These are phyloP conservation scores for Dipodascopsis uninucleata DNA, from an alignment of 805 yeast species.

Conservation along the genomic window DNA sequence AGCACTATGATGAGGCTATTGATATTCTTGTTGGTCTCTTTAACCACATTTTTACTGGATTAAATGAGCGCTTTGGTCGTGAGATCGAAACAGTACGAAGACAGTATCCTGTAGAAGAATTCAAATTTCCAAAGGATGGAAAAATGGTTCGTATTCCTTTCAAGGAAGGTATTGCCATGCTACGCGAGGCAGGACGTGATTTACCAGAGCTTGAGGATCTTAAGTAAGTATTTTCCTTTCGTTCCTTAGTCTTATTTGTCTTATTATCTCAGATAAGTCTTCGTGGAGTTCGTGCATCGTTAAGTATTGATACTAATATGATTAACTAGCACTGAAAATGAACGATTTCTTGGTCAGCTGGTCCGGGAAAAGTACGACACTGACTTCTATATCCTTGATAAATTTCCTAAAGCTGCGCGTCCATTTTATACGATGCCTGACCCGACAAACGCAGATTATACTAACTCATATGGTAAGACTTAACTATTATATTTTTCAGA, in stretches of 20 bases:
- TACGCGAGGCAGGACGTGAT: slow-evolving; percentile 81
- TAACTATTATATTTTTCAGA: too few species aligned
- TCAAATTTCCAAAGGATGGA: slow-evolving; percentile 88
- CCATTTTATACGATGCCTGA: slow-evolving; percentile 99
- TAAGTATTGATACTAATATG: not conserved
- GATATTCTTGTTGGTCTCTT: slow-evolving; percentile 66
- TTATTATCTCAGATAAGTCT: too few species aligned
- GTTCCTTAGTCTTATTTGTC: too few species aligned
- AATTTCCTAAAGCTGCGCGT: slow-evolving; percentile 93
- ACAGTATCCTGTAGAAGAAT: slow-evolving; percentile 97
- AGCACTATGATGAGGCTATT: slow-evolving; percentile 90
- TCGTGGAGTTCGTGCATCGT: too few species aligned
- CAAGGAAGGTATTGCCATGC: slow-evolving; percentile 85
- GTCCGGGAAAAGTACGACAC: slow-evolving; percentile 94
- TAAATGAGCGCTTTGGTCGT: slow-evolving; percentile 70
- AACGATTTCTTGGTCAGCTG: slow-evolving; percentile 84
- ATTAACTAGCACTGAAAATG: slow-evolving; percentile 80
- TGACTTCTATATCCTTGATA: slow-evolving; percentile 96
- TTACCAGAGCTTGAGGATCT: slow-evolving; percentile 31
- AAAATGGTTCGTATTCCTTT: slow-evolving; percentile 86
- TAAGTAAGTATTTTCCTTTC: slow-evolving; percentile 5
- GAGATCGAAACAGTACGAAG: slow-evolving; percentile 88
- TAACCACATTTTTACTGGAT: slow-evolving; percentile 80
- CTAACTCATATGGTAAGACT: slow-evolving; percentile 75
- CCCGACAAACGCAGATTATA: slow-evolving; percentile 82